A percentile compares a stretch with the other conserved stretches of the same genome.
Conservation (phyloP, 192 early-diverging fungal species). For the Coemansia sp. region DNA sequence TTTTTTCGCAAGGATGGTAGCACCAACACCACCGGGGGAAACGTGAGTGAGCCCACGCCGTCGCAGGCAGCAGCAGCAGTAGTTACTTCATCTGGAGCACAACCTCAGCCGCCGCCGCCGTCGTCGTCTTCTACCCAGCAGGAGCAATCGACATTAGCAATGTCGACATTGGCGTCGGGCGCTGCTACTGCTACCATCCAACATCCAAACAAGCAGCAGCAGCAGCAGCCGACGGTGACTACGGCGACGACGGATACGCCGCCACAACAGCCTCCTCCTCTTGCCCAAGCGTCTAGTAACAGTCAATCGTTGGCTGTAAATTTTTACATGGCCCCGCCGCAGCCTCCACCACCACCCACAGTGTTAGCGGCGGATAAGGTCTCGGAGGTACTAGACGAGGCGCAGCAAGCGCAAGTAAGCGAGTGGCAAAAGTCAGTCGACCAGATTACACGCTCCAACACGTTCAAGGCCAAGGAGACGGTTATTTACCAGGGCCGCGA, state of each 20-base stretch:
- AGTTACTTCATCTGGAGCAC: constrained; percentile 4
- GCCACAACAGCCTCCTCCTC: neutral
- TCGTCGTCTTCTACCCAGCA: neutral
- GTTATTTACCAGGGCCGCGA: constrained; percentile 42
- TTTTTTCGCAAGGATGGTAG: constrained; percentile 41
- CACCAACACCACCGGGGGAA: constrained; percentile 25
- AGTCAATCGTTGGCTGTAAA: constrained; percentile 23
- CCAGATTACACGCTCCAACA: constrained; percentile 30
- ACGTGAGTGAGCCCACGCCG: constrained; percentile 43
- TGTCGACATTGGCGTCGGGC: constrained; percentile 29
- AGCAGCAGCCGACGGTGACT: neutral
- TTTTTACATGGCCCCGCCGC: constrained; percentile 47
- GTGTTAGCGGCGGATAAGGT: constrained; percentile 45
- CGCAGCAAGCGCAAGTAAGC: constrained; percentile 36
- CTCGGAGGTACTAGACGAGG: constrained; percentile 24
- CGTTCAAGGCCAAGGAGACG: constrained; percentile 38
- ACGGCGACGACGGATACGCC: constrained; percentile 5
- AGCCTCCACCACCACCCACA: constrained; percentile 34
- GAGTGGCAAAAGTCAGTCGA: constrained; percentile 35
- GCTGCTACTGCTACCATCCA: constrained; percentile 14
- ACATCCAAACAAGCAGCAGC: constrained; percentile 18
- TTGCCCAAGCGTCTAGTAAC: neutral
- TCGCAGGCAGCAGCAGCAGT: constrained; percentile 11
- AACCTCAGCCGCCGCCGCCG: constrained; percentile 1
- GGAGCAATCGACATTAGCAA: neutral